These are phyloP conservation scores for Talaromyces liani DNA, from an alignment of 495 filamentous ascomycete species.

Conservation along the genomic window DNA sequence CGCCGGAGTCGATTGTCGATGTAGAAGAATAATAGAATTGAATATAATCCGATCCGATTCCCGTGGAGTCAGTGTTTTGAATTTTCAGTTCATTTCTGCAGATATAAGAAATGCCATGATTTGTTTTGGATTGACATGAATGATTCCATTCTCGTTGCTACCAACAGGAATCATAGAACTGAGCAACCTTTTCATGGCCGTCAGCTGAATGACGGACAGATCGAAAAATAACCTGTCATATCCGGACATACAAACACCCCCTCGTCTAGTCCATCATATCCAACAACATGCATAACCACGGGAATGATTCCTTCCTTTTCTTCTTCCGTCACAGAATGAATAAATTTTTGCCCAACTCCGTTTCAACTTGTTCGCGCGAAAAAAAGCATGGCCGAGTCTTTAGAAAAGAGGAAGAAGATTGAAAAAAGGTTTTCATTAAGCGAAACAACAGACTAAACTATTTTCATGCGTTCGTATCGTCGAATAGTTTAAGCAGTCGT, in stretches of 20 bases:
- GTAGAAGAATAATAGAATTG: slow-evolving; percentile 10
- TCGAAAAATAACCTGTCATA: not conserved
- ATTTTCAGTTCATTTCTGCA: slow-evolving; percentile 2
- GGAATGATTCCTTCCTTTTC: not conserved
- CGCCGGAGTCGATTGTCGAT: not conserved
- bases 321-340: not conserved
- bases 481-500: slow-evolving; percentile 27
- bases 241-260: not conserved
- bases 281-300: not conserved
- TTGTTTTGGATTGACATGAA: slow-evolving; percentile 7
- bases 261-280: not conserved
- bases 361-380: not conserved
- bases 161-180: slow-evolving; percentile 3
- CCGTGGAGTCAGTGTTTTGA: not conserved
- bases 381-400: slow-evolving; percentile 1
- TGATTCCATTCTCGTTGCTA: slow-evolving; percentile 2
- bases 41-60: not conserved
- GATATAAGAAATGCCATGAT: not conserved
- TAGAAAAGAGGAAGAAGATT: not conserved
- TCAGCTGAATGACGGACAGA: not conserved
- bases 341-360: slow-evolving; percentile 5
- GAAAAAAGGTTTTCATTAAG: slow-evolving; percentile 1
- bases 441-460: not conserved
- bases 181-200: not conserved
- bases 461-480: not conserved